Evolutionary conservation across 2,329 filamentous ascomycete species (phyloP), one percentile per base, ranked within the genome.

Genomic region (Arachnopeziza araneosa): DNA sequence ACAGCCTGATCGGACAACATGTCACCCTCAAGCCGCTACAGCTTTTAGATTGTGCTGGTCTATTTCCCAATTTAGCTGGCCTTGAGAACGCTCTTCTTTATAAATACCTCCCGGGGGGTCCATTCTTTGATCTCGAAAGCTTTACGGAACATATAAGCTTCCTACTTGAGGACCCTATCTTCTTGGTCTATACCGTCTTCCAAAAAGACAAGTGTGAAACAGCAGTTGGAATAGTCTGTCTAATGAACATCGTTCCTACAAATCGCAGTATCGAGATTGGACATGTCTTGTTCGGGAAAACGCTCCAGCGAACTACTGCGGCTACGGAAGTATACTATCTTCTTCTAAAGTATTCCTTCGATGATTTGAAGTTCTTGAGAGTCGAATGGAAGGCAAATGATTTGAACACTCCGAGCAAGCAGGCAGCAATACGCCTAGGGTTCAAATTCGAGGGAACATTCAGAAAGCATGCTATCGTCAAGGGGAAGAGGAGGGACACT

Each of bases 381-480:
- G 78, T 86, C 3, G 84, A 87, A 69, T 88, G 86, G 85, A 88
- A 88, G 66, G 84, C 82, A 57, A 79, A 88, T 67, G 65, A 76
- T 19, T 72, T 84, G 12, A 88, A 88, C 67, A 74, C 66, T 44
- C 74, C 79, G 0, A 85, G 82, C 52, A 73, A 77, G 17, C 73
- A 77, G 3, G 84, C 85, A 0, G 86, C 85, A 0, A 59, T 73
- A 64, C 73, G 86, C 1, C 69, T 86, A 9, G 86, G 86, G 0
- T 88, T 87, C 64, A 70, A 70, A 0, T 83, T 73, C 65, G 85
- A 89, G 69, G 86, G 86, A 0, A 66, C 79, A 0, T 87, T 87
- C 63, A 76, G 84, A 57, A 82, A 85, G 63, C 84, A 88, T 68
- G 78, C 86, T 78, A 75, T 88, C 30, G 66, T 81, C 8, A 84